These are phyloP conservation scores for Volvox reticuliferus DNA, from an alignment of 139 green algal species.

Conservation along the genomic window DNA sequence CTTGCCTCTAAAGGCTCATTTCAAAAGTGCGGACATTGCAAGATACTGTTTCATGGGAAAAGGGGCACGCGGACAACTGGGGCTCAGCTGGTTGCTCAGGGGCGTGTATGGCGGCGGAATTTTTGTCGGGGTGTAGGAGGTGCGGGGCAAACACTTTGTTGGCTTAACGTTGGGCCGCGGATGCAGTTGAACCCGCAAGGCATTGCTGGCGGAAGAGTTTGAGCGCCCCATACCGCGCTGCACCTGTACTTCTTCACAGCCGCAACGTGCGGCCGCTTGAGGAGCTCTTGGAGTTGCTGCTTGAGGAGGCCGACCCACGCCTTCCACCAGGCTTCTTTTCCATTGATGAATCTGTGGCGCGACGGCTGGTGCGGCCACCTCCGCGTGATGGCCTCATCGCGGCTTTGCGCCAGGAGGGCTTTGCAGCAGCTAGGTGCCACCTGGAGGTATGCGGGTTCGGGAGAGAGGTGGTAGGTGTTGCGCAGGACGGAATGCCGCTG, in stretches of 20 bases:
- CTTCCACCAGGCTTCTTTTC: slow-evolving; percentile 61
- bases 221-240: no score
- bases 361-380: slow-evolving; percentile 6
- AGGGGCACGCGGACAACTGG: no score
- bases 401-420: slow-evolving; percentile 50
- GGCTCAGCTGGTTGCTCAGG: no score
- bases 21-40: no score
- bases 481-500: background rate
- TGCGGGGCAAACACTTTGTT: no score
- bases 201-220: no score
- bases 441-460: slow-evolving; percentile 46
- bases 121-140: no score
- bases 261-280: slow-evolving; percentile 30
- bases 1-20: no score
- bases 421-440: slow-evolving; percentile 51
- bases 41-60: no score
- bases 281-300: slow-evolving; percentile 60
- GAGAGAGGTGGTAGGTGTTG: background rate
- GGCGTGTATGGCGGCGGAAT: no score
- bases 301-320: slow-evolving; percentile 48
- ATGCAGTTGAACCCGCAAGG: no score
- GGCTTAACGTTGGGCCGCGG: no score
- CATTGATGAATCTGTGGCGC: slow-evolving; percentile 45
- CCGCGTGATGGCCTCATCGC: slow-evolving; percentile 55
- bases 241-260: background rate